These are phyloP conservation scores for Aspergillus latus DNA, from an alignment of 2,329 filamentous ascomycete genomes.

Conservation along the genomic window DNA sequence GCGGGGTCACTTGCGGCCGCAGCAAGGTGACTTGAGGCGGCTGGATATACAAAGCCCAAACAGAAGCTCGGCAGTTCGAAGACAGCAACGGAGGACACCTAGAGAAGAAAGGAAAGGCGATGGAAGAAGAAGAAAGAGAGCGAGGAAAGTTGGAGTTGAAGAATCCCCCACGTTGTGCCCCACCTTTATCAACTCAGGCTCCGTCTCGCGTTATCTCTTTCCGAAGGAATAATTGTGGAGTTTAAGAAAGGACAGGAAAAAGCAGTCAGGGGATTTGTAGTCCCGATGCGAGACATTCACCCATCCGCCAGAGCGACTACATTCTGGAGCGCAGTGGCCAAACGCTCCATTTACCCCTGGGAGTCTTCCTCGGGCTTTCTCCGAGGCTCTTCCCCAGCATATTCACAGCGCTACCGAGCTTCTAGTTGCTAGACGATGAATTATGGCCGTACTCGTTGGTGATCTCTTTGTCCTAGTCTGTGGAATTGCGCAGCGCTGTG, in stretches of 20 bases:
- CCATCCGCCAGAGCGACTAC: too few species aligned
- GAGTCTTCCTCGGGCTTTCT: too few species aligned
- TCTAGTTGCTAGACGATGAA: too few species aligned
- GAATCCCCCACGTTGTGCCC: slow-evolving; percentile 15
- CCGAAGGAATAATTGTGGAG: not conserved
- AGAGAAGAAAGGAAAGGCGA: not conserved
- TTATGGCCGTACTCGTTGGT: too few species aligned
- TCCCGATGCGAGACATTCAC: too few species aligned
- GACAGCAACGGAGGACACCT: not conserved
- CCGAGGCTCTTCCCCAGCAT: too few species aligned
- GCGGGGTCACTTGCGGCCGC: not conserved
- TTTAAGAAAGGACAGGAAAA: not conserved
- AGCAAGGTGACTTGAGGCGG: not conserved
- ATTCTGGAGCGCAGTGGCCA: too few species aligned
- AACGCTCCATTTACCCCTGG: too few species aligned
- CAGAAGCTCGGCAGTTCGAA: not conserved
- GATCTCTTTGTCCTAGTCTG: too few species aligned
- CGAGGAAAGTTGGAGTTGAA: not conserved
- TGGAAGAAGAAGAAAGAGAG: not conserved
- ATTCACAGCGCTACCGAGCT: too few species aligned
- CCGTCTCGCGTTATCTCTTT: slow-evolving; percentile 6
- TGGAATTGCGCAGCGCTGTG: too few species aligned
- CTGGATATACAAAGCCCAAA: not conserved
- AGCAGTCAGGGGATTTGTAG: too few species aligned
- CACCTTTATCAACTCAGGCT: slow-evolving; percentile 10